Percentiles rank a stretch among this genome's conserved stretches.
These are phyloP conservation scores for Phytopythium delawarense DNA, from an alignment of 352 stramenopile species.

Conservation along the genomic window DNA sequence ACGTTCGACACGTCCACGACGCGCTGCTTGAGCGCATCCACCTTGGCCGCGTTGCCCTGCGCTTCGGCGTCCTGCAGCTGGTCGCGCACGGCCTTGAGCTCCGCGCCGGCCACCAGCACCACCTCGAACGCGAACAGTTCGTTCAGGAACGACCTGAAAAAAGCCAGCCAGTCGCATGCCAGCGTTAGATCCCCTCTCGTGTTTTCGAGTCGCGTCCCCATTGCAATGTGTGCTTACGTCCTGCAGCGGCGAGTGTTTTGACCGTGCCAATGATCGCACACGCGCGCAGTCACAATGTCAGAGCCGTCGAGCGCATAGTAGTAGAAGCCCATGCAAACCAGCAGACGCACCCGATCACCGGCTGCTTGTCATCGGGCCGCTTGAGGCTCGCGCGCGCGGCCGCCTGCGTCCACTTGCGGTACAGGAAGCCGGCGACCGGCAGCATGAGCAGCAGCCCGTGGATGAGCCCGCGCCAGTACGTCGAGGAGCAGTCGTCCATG, in stretches of 20 bases:
- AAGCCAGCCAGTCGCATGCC: not conserved
- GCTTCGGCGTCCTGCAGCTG: constrained; percentile 39
- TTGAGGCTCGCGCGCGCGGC: constrained; percentile 9
- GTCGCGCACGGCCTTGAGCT: constrained; percentile 58
- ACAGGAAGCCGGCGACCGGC: constrained; percentile 40
- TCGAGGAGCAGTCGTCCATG: constrained; percentile 27
- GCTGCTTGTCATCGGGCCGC: constrained; percentile 17
- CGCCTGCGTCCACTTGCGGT: constrained; percentile 38
- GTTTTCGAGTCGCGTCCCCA: not conserved
- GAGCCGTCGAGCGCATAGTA: not conserved
- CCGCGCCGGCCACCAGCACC: constrained; percentile 51
- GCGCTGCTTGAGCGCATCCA: constrained; percentile 47
- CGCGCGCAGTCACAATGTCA: not conserved
- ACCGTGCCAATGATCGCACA: not conserved
- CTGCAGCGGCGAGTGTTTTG: not conserved
- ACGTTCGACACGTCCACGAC: constrained; percentile 48
- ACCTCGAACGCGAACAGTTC: constrained; percentile 66
- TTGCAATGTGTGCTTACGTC: not conserved
- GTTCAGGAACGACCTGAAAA: constrained; percentile 44
- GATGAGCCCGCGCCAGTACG: constrained; percentile 49
- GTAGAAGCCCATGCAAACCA: not conserved
- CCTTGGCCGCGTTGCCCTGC: constrained; percentile 36
- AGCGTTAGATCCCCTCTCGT: not conserved
- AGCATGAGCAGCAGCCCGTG: constrained; percentile 49
- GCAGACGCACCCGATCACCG: constrained; percentile 34